Base-by-base conservation (phyloP, 2,329 filamentous ascomycete genomes). In the Colletotrichum orbiculare region DNA sequence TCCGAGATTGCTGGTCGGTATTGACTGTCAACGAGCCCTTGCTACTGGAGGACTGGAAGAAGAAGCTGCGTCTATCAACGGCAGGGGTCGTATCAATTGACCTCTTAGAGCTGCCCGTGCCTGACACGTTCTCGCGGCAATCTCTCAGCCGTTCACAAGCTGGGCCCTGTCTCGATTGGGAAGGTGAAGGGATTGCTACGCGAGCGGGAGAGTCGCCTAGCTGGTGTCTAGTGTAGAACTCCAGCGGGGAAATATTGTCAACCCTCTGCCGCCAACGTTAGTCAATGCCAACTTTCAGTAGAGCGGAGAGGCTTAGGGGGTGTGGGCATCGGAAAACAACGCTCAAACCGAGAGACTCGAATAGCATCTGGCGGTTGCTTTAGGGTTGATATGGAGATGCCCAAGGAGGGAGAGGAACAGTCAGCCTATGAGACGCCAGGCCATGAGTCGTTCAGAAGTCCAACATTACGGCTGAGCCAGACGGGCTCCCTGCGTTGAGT, bases 81-180 rank as follows among this genome's bases (percentile, higher is more conserved):
- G 25, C 60, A 63, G 56, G 62, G 67, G 66, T 57, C 66, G 54
- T 69, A 68, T 69, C 57, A 68, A 65, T 60, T 66, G 67, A 43
- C 67, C 67, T 69, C 52, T 69, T 35, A 69, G 55, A 69, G 50
- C 25, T 12, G 45, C 50, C 59, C 42, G 53, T 68, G 62, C 67
- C 66, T 67, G 59, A 59, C 67, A 69, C 66, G 66, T 68, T 69
- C 50, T 65, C 53, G 39, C 46, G 55, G 55, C 55, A 43, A 10
- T 49, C 46, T 38, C 55, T 37, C 49, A 41, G 52, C 54, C 42
- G 34, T 38, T 52, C 47, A 43, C 33, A 37, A 46, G 43, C 48
- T 15, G 37, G 43, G 54, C 17, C 64, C 37, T 45, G 34, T 33
- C 60, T 45, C 48, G 50, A 66, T 66, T 41, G 49, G 60, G 64